Evolutionary conservation across 352 stramenopile species (phyloP), one percentile per base, ranked within the genome.

Genomic region (Globisporangium splendens): DNA sequence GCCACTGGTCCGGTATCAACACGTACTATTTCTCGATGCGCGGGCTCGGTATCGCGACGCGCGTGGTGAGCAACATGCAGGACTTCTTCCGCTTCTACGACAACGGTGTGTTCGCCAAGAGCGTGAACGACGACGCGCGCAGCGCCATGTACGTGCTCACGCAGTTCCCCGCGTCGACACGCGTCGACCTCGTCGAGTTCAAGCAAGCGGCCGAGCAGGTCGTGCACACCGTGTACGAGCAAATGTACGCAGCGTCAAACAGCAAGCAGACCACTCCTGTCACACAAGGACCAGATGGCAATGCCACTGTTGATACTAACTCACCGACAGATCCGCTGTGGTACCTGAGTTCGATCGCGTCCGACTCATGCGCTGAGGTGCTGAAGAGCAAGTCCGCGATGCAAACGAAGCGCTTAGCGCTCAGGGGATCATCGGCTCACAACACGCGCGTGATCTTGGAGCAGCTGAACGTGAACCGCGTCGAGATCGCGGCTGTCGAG

Each of bases 131-230:
- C 33, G 62, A 82, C n/a, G 64, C 60, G 22, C 69, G 69, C 52
- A 79, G 54, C 50, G 59, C 65, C 56, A 88, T 88, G 77, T 84
- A 71, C 54, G 66, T 83, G 24, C 46, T 88, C 39, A 81, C 69
- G 35, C 66, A 71, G 43, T 75, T 84, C 55, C 73, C 75, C 12
- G 63, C 46, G 18, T 13, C 31, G 0, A 66, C 62, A 39, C 59
- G 48, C 0, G 60, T 86, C 21, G 58, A 81, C 59, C 63, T 86
- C 4, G 62, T 65, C 2, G 73, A 83, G 51, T 81, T 86, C 15
- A 62, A 75, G 21, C 31, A 65, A 22, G 65, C 59, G 3, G 73
- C 68, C 11, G 70, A 79, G 49, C 67, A 67, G 50, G 72, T 67
- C 1, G 69, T 75, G 41, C 57, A 69, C 11, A 71, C 57, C 28